Evolutionary conservation across 306 rosid genomes (phyloP).

Genomic region (Pyrus pyrifolia): DNA sequence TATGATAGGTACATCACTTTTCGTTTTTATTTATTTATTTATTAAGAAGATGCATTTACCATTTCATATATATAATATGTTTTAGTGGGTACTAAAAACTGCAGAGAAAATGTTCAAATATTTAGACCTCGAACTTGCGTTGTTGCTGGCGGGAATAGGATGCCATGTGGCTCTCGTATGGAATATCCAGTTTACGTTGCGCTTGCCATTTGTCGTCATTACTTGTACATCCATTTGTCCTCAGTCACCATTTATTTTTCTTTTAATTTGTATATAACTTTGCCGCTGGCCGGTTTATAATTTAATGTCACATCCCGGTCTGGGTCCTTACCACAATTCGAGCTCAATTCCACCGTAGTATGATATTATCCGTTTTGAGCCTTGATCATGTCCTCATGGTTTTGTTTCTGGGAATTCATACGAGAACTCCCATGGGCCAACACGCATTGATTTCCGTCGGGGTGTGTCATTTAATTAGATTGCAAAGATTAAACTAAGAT

Average conservation of each 20-base stretch:
- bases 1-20: too few species aligned
- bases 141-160: slow-evolving; percentile 2
- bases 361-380: too few species aligned
- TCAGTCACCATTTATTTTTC: background rate
- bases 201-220: slow-evolving; percentile 7
- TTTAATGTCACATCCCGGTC: too few species aligned
- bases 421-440: too few species aligned
- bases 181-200: background rate
- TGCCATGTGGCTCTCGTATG: background rate
- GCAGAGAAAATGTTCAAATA: background rate
- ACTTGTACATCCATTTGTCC: background rate
- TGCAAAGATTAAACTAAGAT: background rate
- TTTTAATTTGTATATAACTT: background rate
- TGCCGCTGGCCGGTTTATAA: background rate
- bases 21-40: too few species aligned
- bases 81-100: background rate
- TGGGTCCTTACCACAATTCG: too few species aligned
- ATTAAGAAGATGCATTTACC: background rate
- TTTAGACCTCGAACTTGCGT: background rate
- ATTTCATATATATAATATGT: background rate
- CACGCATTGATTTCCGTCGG: too few species aligned
- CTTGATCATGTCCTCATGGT: too few species aligned
- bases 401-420: too few species aligned
- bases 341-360: too few species aligned
- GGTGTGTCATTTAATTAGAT: background rate